Percentiles rank a stretch among this genome's conserved stretches.
Conservation (phyloP, 768 basidiomycete species). For the Rhizopogon sp. region DNA sequence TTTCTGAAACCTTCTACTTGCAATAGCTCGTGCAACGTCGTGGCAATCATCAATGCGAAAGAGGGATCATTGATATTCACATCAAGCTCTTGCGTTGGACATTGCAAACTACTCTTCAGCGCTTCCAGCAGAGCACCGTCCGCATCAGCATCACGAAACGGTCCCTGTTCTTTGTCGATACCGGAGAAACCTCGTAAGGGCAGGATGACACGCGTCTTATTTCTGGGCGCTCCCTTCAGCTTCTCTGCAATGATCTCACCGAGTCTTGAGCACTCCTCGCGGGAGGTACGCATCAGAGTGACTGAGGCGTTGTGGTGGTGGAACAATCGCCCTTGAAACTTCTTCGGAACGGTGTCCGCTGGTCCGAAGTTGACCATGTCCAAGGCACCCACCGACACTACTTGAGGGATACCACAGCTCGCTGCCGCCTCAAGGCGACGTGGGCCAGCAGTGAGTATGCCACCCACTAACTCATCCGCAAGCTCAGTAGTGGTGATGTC, state of each 20-base stretch:
- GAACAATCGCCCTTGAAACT: conserved; percentile 13
- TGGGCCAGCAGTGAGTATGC: conserved; percentile 22
- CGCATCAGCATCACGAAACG: conserved; percentile 21
- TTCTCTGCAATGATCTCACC: conserved; percentile 17
- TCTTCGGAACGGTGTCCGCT: conserved; percentile 15
- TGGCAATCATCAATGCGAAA: conserved; percentile 13
- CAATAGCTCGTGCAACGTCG: conserved; percentile 15
- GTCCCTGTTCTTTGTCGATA: conserved; percentile 16
- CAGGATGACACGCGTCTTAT: conserved; percentile 17
- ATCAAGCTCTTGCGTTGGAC: conserved; percentile 17
- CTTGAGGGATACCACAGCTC: conserved; percentile 17
- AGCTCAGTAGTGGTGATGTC: conserved; percentile 30
- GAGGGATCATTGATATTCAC: conserved; percentile 21
- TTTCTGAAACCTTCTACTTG: not conserved
- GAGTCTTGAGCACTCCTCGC: conserved; percentile 17
- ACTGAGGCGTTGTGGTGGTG: conserved; percentile 22
- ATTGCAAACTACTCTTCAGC: conserved; percentile 13
- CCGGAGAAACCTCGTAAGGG: conserved; percentile 22
- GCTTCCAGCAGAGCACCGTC: conserved; percentile 15
- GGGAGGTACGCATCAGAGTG: conserved; percentile 26
- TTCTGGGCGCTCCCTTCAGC: conserved; percentile 10
- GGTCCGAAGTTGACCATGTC: conserved; percentile 32
- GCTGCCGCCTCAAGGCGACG: conserved; percentile 21
- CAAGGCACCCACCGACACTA: conserved; percentile 26
- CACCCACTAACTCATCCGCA: conserved; percentile 27